Conservation (phyloP, 352 stramenopile species). For the Pseudoperonospora humuli region DNA sequence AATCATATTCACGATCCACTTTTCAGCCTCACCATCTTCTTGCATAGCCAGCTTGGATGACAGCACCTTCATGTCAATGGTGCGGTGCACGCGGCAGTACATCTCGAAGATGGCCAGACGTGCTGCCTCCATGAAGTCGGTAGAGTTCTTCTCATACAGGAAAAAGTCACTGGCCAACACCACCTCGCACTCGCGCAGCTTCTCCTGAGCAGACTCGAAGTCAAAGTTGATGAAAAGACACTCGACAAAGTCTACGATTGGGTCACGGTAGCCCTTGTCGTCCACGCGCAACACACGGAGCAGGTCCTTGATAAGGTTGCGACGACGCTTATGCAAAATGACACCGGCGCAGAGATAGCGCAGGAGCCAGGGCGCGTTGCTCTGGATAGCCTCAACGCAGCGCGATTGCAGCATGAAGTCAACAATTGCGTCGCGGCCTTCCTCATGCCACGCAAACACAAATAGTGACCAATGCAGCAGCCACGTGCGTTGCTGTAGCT, state of each 20-base stretch:
- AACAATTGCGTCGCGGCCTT: slow-evolving; percentile 94
- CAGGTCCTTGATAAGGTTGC: slow-evolving; percentile 92
- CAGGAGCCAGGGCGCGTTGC: slow-evolving; percentile 96
- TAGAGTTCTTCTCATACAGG: slow-evolving; percentile 92
- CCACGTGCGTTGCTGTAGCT: slow-evolving; percentile 97
- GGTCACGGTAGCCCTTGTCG: slow-evolving; percentile 76
- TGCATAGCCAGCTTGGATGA: slow-evolving; percentile 95
- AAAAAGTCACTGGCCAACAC: slow-evolving; percentile 97
- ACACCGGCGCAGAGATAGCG: slow-evolving; percentile 95
- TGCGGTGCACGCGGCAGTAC: slow-evolving; percentile 98
- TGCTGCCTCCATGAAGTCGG: slow-evolving; percentile 97
- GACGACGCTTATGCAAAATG: slow-evolving; percentile 94
- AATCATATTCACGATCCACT: slow-evolving; percentile 99
- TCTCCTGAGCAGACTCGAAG: slow-evolving; percentile 95
- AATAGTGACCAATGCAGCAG: slow-evolving; percentile 98
- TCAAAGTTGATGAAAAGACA: slow-evolving; percentile 98
- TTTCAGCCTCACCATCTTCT: slow-evolving; percentile 93
- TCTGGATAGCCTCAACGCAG: slow-evolving; percentile 96
- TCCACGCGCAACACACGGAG: slow-evolving; percentile 92
- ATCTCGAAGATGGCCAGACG: slow-evolving; percentile 98
- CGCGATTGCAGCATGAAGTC: slow-evolving; percentile 93
- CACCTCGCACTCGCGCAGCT: slow-evolving; percentile 90
- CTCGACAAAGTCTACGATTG: slow-evolving; percentile 94
- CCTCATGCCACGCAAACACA: slow-evolving; percentile 88
- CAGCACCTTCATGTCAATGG: slow-evolving; percentile 97